Evolutionary conservation across 1,284 basidiomycete genomes (phyloP), one percentile per base, ranked within the genome.

Genomic region (Blastosporella zonata): DNA sequence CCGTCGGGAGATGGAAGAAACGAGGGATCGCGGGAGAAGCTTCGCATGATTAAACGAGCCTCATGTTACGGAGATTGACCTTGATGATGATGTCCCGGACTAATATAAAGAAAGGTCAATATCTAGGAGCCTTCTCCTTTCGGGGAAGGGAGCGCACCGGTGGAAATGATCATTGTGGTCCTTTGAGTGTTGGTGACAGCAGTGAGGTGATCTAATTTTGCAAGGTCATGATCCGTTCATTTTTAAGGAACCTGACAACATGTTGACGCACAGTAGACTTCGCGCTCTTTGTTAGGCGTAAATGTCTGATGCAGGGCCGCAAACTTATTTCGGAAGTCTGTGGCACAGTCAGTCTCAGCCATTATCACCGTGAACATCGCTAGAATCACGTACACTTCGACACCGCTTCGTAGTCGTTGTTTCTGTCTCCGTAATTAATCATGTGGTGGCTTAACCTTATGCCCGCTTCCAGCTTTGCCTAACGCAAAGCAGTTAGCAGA

Each of bases 311-410:
- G 85, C 47, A 90, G 66, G 9, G 76, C 75, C 9, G 75, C 73
- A 63, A 90, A 91, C 59, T 85, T 88, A 56, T 78, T 76, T 40
- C 75, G 73, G 71, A 91, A 85, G 61, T 87, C 87, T 90, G 52
- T 46, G 27, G n/a, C 40, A 33, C 33, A 47, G 40, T 56, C 10
- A 63, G 36, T 20, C 21, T 20, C 25, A 10, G 6, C 10, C 29
- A 13, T 37, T 29, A 35, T 27, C 27, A 12, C 23, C 41, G 27
- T 29, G 27, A 23, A 33, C 5, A 31, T 45, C 33, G 29, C 34
- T 49, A 41, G 21, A 37, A 29, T 45, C 10, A 42, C 46, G n/a
- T 62, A 89, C 88, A 90, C 65, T 81, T 82, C 17, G 80, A 78
- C 13, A 89, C 79, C 12, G 76, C 76, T 21, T 84, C 80, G 55